These are phyloP conservation scores for Nicotiana noctiflora DNA, from an alignment of 257 asterid species.

Conservation along the genomic window DNA sequence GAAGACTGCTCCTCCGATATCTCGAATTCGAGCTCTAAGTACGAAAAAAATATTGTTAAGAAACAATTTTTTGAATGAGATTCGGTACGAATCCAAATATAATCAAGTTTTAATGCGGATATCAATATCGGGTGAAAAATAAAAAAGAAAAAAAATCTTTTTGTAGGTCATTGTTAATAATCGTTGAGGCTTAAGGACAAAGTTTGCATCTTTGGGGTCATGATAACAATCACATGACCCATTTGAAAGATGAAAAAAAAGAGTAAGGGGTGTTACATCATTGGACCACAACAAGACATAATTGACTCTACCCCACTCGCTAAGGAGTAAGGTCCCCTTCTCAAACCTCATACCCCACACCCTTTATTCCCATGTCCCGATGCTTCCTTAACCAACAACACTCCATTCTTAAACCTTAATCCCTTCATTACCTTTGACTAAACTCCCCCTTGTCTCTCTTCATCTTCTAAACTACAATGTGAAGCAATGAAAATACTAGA, in stretches of 20 bases:
- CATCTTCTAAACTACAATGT: background rate
- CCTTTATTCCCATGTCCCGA: conserved; percentile 34
- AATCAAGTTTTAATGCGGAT: accelerated
- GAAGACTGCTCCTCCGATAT: accelerated
- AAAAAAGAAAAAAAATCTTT: background rate
- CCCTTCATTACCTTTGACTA: background rate
- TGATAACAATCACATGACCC: conserved; percentile 19
- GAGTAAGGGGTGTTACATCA: conserved; percentile 39
- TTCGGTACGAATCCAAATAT: too few species aligned
- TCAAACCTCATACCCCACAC: conserved; percentile 23
- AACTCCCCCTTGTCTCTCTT: conserved; percentile 10
- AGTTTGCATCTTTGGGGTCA: conserved; percentile 17
- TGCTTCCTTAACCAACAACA: conserved; percentile 53
- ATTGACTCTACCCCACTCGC: conserved; percentile 17
- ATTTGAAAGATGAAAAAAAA: conserved; percentile 8
- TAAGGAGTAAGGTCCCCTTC: conserved; percentile 1
- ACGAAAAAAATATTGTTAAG: too few species aligned
- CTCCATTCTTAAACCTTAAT: conserved; percentile 10
- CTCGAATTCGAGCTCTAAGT: too few species aligned
- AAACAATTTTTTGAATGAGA: too few species aligned
- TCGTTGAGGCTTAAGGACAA: conserved; percentile 7
- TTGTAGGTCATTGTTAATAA: conserved; percentile 7
- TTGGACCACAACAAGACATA: conserved; percentile 56
- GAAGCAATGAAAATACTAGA: background rate
- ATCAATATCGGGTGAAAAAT: too few species aligned